Evolutionary conservation across 805 yeast species (phyloP), one percentile per base, ranked within the genome.

Genomic region (Candida insectalens): DNA sequence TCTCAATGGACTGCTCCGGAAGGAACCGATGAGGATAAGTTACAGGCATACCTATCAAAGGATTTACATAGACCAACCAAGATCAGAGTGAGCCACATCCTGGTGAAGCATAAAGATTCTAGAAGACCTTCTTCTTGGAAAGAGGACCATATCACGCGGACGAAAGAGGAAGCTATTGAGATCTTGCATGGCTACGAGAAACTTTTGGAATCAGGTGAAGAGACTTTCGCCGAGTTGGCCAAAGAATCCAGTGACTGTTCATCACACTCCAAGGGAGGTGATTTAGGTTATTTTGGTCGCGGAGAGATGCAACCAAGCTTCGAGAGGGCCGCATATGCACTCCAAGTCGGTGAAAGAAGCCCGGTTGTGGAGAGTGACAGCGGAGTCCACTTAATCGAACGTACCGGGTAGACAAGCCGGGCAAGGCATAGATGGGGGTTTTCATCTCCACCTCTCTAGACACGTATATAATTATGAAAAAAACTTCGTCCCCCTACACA

Each of bases 281-380:
- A 92, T 55, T 65, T 92, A 47, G 97, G 98, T 0, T 75, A 62
- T 50, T 92, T 92, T 51, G 84, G 82, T 17, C 75, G 69, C 40
- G 96, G 96, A 26, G 87, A 80, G 47, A 92, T 92, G 98, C 97
- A 92, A 57, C 95, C 95, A 23, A 62, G 80, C 38, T 92, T 92
- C 51, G 98, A 92, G 57, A 77, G 77, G 39, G 94, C 92, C 2
- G 78, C 95, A 2, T 89, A 82, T 54, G 77, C 60, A 4, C 63
- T 92, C 43, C 74, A 83, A 43, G 77, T 85, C 15, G 95, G 95
- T 15, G 92, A 88, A 51, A 55, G 82, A 29, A 79, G 92, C 49
- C 82, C 74, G 29, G 72, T 87, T 19, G 82, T 92, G 12, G 96
- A 87, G 59, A 74, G 88, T 13, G 94, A 80, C 49, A 80, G 94